A percentile compares a stretch with the other conserved stretches of the same genome.
These are phyloP conservation scores for Spathaspora boniae DNA, from an alignment of 805 yeast genomes.

Conservation along the genomic window DNA sequence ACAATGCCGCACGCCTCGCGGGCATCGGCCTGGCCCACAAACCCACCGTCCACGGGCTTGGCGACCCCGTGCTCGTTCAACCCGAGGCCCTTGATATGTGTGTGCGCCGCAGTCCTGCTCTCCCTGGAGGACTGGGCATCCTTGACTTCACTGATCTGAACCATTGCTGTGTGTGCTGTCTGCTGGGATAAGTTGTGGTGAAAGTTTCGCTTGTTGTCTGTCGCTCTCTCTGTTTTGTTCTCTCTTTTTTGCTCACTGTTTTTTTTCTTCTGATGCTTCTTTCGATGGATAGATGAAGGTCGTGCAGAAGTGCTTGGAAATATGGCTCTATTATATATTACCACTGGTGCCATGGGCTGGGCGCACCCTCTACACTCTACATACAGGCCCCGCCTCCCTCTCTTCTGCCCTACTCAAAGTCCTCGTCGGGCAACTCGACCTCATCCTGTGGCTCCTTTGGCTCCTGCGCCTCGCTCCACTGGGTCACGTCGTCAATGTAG, in stretches of 20 bases:
- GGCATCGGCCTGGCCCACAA: constrained; percentile 72
- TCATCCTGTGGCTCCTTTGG: constrained; percentile 94
- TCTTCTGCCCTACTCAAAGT: no score
- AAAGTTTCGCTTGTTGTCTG: background rate
- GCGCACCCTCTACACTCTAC: no score
- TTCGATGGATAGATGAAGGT: background rate
- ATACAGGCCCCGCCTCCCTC: no score
- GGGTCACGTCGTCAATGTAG: constrained; percentile 94
- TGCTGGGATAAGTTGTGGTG: constrained; percentile 1
- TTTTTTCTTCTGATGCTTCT: background rate
- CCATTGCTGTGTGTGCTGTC: constrained; percentile 44
- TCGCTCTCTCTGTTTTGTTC: background rate
- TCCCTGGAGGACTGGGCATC: constrained; percentile 45
- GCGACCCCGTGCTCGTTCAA: constrained; percentile 88
- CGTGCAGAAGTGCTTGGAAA: background rate
- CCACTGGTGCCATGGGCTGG: no score
- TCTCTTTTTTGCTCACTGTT: background rate
- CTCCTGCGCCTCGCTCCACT: constrained; percentile 95
- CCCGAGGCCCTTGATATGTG: constrained; percentile 94
- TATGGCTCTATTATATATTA: no score
- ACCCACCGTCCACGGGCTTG: constrained; percentile 82
- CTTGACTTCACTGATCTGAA: constrained; percentile 73
- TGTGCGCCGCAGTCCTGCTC: constrained; percentile 88
- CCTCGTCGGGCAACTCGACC: constrained; percentile 2
- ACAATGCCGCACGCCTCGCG: constrained; percentile 93